Base-by-base conservation (phyloP, 129 eudicot genomes). In the Pulicaria dysenterica region DNA sequence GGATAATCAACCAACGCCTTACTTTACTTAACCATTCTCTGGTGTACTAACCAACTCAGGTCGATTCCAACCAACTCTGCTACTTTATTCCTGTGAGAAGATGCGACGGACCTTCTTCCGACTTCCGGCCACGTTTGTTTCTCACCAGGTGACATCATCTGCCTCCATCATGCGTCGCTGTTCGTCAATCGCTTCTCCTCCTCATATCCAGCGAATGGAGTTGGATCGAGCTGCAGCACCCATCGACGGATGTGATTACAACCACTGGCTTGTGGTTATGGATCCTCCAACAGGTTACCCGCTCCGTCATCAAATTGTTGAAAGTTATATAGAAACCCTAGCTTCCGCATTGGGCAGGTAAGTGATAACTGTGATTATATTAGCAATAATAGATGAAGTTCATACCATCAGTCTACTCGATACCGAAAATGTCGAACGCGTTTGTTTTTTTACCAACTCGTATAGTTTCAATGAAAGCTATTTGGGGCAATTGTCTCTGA, bases 311-410 rank as follows among this genome's bases (percentile, higher is more conserved):
- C 80, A 86, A 73, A 83, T 83, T 11, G 43, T 83, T 47, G 69
- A 83, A 8, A 62, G 74, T 38, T 86, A 71, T 70, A 38, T 81
- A 10, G 73, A 77, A 74, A 83, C 84, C 76, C 84, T 87, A 19
- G 84, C 88, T 57, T 62, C 78, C 66, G 80, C 83, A 42, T 58
- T 83, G 41, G 86, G 84, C 46, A 86, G 92, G 92, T 86, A 57
- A 5, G 69, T 69, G 12, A 34, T 8, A 19, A 72, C 66, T 74
- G 42, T 74, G 42, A 47, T 43, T 58, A 38, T 12, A 59, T 72
- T 36, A 8, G 24, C 40, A 67, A 31, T 5, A 49, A 7, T 39
- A 36, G 34, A 24, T 24, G 1, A 24, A 24, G 31, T 24, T 24
- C 31, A 24, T 24, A 2, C 31, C 55, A 51, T 14, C 57, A 51